A percentile compares a stretch with the other conserved stretches of the same genome.
phyloP scores from a whole-genome alignment of 106 monocot genomes.

The Dendrobium nobile region DNA sequence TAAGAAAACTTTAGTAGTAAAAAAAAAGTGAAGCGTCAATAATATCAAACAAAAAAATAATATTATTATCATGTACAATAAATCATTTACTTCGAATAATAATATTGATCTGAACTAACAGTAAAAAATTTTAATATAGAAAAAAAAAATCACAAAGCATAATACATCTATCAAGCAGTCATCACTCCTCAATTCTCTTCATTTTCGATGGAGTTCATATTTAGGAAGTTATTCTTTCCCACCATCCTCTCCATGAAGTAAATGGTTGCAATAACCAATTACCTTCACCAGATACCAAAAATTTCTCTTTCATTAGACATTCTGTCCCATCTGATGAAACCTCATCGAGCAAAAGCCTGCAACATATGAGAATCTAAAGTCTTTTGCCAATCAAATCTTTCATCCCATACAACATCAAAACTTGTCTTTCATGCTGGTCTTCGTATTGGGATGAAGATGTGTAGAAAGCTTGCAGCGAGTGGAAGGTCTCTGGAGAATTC shows the following conservation, averaged over 20 bases:
- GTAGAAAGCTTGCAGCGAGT: conserved; percentile 12
- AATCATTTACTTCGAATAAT: no score
- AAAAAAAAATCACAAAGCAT: no score
- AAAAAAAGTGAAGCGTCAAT: no score
- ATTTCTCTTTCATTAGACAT: background rate
- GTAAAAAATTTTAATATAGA: no score
- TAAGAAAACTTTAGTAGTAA: no score
- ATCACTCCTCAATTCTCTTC: conserved; percentile 33
- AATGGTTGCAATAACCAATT: conserved; percentile 23
- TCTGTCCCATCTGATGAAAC: conserved; percentile 19
- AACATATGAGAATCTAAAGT: conserved; percentile 2
- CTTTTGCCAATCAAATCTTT: background rate
- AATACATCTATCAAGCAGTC: conserved; percentile 49
- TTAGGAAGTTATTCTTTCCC: background rate
- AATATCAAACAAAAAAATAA: no score
- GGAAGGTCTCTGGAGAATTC: conserved; percentile 3
- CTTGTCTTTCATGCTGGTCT: conserved; percentile 21
- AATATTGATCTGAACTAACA: no score
- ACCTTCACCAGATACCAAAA: background rate
- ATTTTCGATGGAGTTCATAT: conserved; percentile 28
- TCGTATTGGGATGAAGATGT: conserved; percentile 10
- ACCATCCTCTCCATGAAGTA: conserved; percentile 20
- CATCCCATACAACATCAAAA: conserved; percentile 29
- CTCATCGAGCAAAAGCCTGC: conserved; percentile 18
- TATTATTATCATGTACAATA: no score